A percentile compares a stretch with the other conserved stretches of the same genome.
Evolutionary conservation across 2,329 filamentous ascomycete species (phyloP).

Genomic region (Colletotrichum musicola): DNA sequence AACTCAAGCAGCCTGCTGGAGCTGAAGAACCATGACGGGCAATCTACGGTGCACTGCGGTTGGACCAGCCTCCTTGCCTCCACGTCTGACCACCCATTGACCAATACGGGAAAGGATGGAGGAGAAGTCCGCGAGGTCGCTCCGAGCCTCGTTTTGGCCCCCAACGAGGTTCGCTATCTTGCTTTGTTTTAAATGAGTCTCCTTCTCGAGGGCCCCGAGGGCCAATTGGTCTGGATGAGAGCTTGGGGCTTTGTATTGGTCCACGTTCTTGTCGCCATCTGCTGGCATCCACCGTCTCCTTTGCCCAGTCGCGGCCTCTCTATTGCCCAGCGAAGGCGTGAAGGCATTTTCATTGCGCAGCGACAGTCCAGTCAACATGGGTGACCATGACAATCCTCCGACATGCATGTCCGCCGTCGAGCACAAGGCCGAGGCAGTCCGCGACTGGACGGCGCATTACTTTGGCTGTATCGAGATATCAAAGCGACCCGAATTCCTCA

Average conservation of each 20-base stretch:
- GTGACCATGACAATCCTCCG: not conserved
- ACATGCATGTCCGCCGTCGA: conserved; percentile 3
- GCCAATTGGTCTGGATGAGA: not conserved
- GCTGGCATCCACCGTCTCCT: too few species aligned
- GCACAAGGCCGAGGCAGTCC: not conserved
- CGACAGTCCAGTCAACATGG: not conserved
- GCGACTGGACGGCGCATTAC: conserved; percentile 10
- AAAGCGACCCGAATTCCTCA: conserved; percentile 5
- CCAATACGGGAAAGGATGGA: not conserved
- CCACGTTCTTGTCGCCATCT: too few species aligned
- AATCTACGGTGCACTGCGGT: not conserved
- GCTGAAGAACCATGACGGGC: conserved; percentile 10
- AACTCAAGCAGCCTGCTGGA: not conserved
- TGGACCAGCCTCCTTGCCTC: not conserved
- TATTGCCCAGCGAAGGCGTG: too few species aligned
- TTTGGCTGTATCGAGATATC: conserved; percentile 22
- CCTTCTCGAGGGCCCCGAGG: not conserved
- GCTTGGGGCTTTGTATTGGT: not conserved
- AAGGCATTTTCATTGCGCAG: too few species aligned
- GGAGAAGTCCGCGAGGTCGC: not conserved
- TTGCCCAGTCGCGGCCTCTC: not conserved
- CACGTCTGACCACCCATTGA: conserved; percentile 17
- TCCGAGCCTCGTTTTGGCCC: conserved; percentile 21
- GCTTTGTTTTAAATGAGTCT: not conserved
- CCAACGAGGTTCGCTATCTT: not conserved